Conservation (phyloP, 345 rosid species). For the Anastatica hierochuntica region DNA sequence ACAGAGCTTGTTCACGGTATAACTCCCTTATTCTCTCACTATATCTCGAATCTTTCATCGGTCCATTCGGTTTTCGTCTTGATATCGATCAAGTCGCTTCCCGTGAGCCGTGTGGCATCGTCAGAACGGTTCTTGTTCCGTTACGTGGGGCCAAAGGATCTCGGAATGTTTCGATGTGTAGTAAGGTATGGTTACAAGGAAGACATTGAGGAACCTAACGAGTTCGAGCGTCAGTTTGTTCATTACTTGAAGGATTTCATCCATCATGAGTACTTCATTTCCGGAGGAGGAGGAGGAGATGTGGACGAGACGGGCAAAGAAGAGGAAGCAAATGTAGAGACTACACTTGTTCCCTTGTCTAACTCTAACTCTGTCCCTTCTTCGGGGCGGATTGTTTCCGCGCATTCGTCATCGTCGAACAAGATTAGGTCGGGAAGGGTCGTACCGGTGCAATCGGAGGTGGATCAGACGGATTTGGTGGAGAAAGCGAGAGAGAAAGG, state of each 20-base stretch:
- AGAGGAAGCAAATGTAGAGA: slow-evolving; percentile 25
- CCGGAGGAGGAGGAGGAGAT: slow-evolving; percentile 21
- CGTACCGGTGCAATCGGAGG: slow-evolving; percentile 14
- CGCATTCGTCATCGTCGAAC: slow-evolving; percentile 15
- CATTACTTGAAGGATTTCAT: slow-evolving; percentile 46
- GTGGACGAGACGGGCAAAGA: slow-evolving; percentile 21
- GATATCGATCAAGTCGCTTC: slow-evolving; percentile 58
- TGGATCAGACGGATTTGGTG: slow-evolving; percentile 47
- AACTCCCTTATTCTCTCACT: slow-evolving; percentile 65
- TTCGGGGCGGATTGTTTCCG: slow-evolving; percentile 36
- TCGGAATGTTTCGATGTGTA: slow-evolving; percentile 57
- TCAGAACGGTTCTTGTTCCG: slow-evolving; percentile 66
- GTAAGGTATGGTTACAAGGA: slow-evolving; percentile 68
- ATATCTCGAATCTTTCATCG: slow-evolving; percentile 44
- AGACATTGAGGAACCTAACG: slow-evolving; percentile 27
- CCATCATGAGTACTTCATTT: slow-evolving; percentile 31
- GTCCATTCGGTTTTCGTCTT: slow-evolving; percentile 56
- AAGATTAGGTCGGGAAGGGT: slow-evolving; percentile 5
- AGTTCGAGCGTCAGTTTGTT: slow-evolving; percentile 43
- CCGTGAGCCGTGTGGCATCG: slow-evolving; percentile 34
- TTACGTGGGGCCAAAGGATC: slow-evolving; percentile 46
- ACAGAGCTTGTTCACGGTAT: slow-evolving; percentile 74
- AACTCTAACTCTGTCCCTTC: slow-evolving; percentile 23
- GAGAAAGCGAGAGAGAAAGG: slow-evolving; percentile 54
- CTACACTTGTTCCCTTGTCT: slow-evolving; percentile 8